Conservation (phyloP, 805 yeast species). For the Starmerella asiatica region DNA sequence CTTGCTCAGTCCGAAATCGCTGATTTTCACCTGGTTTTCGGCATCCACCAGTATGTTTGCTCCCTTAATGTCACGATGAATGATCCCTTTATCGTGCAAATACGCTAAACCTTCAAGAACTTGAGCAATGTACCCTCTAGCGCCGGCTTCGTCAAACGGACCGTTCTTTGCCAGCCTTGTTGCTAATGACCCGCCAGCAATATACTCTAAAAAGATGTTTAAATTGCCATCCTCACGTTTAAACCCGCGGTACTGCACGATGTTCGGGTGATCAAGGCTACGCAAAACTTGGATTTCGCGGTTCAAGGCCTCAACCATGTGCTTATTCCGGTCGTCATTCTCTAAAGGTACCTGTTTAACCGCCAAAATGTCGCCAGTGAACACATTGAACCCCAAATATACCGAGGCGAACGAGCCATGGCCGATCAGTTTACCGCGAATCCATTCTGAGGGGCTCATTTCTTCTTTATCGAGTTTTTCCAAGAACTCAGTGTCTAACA, state of each 20-base stretch:
- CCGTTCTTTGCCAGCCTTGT: constrained; percentile 49
- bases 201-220: constrained; percentile 70
- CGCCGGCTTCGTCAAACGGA: constrained; percentile 65
- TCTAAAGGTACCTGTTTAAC: constrained; percentile 75
- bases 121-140: constrained; percentile 59
- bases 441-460: constrained; percentile 67
- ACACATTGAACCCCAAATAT: constrained; percentile 77
- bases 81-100: constrained; percentile 59
- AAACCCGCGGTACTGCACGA: constrained; percentile 84
- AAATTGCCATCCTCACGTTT: constrained; percentile 55
- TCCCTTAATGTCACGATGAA: constrained; percentile 80
- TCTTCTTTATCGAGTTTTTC: constrained; percentile 30
- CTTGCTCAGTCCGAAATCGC: constrained; percentile 75
- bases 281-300: constrained; percentile 45
- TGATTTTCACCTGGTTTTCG: constrained; percentile 67
- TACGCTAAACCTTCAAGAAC: constrained; percentile 63
- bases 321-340: constrained; percentile 21
- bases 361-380: constrained; percentile 93
- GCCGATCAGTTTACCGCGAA: constrained; percentile 85
- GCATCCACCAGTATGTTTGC: constrained; percentile 74
- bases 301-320: constrained; percentile 21
- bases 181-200: constrained; percentile 61
- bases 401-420: constrained; percentile 93
- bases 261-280: constrained; percentile 77
- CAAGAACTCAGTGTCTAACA: constrained; percentile 26